Base-by-base conservation (phyloP, 257 asterid genomes). In the Gentiana straminea region DNA sequence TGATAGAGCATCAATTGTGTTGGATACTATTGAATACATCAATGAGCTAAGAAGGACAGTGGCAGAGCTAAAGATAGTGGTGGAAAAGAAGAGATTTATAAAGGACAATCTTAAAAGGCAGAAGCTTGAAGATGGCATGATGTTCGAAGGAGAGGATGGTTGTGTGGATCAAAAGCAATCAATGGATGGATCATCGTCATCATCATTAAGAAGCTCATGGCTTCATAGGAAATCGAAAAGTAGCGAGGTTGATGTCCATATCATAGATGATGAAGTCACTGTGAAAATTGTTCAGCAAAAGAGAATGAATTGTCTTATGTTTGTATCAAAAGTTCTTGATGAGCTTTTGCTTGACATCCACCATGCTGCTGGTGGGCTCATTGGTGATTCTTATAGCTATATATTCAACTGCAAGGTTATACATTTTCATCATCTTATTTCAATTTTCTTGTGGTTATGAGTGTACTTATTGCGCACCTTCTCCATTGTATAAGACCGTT, bases 281-380 rank as follows among this genome's bases (percentile, higher is more conserved):
- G 86, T 91, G 7, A 87, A 87, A 69, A 78, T 91, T 38, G 94
- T 91, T 54, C 98, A 91, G 50, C 94, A 91, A 54, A 91, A 82
- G 89, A 81, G 87, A 51, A 75, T 87, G 64, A 91, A 87, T 48
- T 84, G 98, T 58, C 51, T 91, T 49, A 67, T 84, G 13, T 73
- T 71, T 34, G 96, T 80, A 3, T 84, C 96, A 4, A 91, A 75
- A 70, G 86, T 74, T 46, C 84, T 91, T 39, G 94, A 91, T 70
- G 94, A 87, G 36, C 84, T 91, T 63, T 89, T 84, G 68, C 72
- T 91, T 4, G 95, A 87, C 74, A 86, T 87, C 38, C 89, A 84
- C 52, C 94, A 91, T 75, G 95, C 87, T 69, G 95, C 94, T 32
- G 96, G 95, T 2, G 98, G 98, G 7, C 81, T 86, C 6, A 81